phyloP scores from a whole-genome alignment of 1,284 basidiomycete species.

The Phlebopus sp. region DNA sequence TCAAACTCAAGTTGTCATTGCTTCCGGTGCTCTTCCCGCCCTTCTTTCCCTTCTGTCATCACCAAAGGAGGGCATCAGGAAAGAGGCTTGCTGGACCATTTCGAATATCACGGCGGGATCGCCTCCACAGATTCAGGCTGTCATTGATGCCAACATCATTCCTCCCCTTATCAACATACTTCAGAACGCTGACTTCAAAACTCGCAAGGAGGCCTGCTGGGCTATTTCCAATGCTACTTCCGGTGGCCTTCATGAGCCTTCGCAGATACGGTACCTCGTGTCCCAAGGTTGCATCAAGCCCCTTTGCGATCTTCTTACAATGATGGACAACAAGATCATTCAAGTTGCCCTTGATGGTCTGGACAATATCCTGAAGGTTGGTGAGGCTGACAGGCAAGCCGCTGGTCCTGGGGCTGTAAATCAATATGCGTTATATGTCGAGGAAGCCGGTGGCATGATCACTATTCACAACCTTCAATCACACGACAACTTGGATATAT shows the following conservation, averaged over 20 bases:
- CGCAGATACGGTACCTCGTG: constrained; percentile 98
- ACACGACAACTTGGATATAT: constrained; percentile 98
- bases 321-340: constrained; percentile 99
- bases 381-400: constrained; percentile 91
- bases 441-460: constrained; percentile 98
- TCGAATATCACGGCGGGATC: constrained; percentile 98
- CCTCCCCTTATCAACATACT: constrained; percentile 99
- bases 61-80: constrained; percentile 93
- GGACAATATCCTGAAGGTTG: constrained; percentile 98
- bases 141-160: constrained; percentile 88
- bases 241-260: constrained; percentile 94
- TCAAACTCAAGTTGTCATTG: constrained; percentile 98
- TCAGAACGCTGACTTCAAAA: constrained; percentile 98
- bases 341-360: constrained; percentile 97
- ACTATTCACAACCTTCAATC: constrained; percentile 99
- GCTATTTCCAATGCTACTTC: constrained; percentile 99
- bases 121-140: constrained; percentile 92
- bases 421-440: constrained; percentile 92
- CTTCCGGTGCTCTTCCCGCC: constrained; percentile 92
- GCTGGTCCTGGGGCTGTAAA: constrained; percentile 84
- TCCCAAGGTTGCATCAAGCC: constrained; percentile 98
- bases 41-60: constrained; percentile 90
- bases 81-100: constrained; percentile 99
- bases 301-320: constrained; percentile 91
- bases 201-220: constrained; percentile 99